These are phyloP conservation scores for Nannizziopsis arthrosporioides DNA, from an alignment of 2,329 filamentous ascomycete species.

Conservation along the genomic window DNA sequence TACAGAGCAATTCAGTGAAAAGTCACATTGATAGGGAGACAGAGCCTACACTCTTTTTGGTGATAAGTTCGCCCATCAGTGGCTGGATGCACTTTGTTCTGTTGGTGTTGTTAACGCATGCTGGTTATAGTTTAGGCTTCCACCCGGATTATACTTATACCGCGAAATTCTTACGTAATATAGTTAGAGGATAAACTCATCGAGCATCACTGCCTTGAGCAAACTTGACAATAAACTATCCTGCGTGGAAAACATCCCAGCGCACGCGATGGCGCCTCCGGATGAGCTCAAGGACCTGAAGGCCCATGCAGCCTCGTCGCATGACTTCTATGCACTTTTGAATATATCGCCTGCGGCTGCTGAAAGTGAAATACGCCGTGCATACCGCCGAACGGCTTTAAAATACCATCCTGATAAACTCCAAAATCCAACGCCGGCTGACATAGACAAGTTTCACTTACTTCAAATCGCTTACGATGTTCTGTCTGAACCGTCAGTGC, in stretches of 20 bases:
- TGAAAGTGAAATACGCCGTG: conserved; percentile 65
- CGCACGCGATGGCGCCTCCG: conserved; percentile 24
- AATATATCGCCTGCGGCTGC: conserved; percentile 52
- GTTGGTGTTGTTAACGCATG: too few relatives aligned
- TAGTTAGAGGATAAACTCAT: too few relatives aligned
- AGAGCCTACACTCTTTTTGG: too few relatives aligned
- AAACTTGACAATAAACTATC: too few relatives aligned
- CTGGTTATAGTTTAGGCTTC: too few relatives aligned
- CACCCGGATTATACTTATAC: too few relatives aligned
- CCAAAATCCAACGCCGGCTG: conserved; percentile 51
- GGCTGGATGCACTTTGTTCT: too few relatives aligned
- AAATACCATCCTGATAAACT: conserved; percentile 93
- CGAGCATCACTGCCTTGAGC: too few relatives aligned
- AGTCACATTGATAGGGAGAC: too few relatives aligned
- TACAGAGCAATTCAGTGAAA: too few relatives aligned
- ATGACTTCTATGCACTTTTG: conserved; percentile 70
- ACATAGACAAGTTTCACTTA: conserved; percentile 71
- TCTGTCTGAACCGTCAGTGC: conserved; percentile 57
- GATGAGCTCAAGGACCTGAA: conserved; percentile 41
- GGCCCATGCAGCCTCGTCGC: conserved; percentile 48
- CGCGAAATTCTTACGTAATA: too few relatives aligned
- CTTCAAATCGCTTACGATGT: conserved; percentile 81
- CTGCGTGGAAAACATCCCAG: neutral
- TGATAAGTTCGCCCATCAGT: too few relatives aligned
- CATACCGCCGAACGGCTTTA: conserved; percentile 74